A percentile compares a stretch with the other conserved stretches of the same genome.
These are phyloP conservation scores for Metrosideros polymorpha DNA, from an alignment of 441 rosid species.

Conservation along the genomic window DNA sequence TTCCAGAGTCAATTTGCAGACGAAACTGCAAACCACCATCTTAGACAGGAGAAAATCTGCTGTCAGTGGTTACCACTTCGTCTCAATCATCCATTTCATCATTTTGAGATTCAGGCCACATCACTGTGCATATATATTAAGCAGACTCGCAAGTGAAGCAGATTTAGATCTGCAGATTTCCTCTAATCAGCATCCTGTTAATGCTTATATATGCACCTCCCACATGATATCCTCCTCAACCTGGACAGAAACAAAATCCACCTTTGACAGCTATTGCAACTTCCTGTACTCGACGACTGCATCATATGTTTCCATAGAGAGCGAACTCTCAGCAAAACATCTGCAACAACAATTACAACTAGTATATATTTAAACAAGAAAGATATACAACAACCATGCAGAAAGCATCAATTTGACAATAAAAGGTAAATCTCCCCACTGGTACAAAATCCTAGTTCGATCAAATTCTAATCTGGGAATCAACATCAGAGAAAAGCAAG, in stretches of 20 bases:
- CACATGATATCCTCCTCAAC: not conserved
- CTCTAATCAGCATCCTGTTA: not conserved
- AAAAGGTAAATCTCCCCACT: not conserved
- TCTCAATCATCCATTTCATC: not conserved
- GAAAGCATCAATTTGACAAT: not conserved
- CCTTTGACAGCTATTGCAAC: constrained; percentile 3
- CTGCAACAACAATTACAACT: constrained; percentile 9
- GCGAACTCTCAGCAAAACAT: constrained; percentile 53
- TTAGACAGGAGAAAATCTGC: not conserved
- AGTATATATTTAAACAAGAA: not conserved
- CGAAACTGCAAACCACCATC: not conserved
- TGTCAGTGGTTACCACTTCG: not conserved
- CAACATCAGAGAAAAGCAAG: not conserved
- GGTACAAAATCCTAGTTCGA: not conserved
- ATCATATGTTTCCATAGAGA: constrained; percentile 60
- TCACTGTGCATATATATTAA: not conserved
- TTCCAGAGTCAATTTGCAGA: not conserved
- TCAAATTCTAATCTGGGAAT: not conserved
- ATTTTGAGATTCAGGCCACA: not conserved
- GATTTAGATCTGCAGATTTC: not conserved
- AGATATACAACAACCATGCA: not conserved
- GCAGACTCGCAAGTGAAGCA: not conserved
- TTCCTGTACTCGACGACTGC: constrained; percentile 35
- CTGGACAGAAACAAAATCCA: not conserved
- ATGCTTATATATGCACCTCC: not conserved